Evolutionary conservation across 202 grass and related monocot species (phyloP).

Genomic region (Setaria viridis): DNA sequence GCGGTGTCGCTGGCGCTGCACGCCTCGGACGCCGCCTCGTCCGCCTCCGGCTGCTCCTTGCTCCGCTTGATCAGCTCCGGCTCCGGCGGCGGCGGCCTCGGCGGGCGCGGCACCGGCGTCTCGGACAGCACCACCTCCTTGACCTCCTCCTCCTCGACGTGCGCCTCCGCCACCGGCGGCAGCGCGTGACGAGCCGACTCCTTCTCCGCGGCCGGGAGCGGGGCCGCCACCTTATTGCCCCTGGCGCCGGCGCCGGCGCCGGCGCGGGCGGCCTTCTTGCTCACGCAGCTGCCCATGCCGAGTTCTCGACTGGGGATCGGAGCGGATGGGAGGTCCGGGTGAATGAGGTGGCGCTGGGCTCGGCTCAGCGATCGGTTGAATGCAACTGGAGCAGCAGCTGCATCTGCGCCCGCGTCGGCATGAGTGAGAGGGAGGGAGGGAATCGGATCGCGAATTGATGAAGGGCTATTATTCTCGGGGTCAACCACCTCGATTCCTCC

Average conservation of each 20-base stretch:
- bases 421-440: not conserved
- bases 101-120: slow-evolving; percentile 25
- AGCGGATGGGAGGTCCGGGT: slow-evolving; percentile 15
- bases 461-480: slow-evolving; percentile 38
- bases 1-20: slow-evolving; percentile 23
- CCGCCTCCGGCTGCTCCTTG: not conserved
- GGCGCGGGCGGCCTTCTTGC: slow-evolving; percentile 53
- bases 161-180: slow-evolving; percentile 32
- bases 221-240: not conserved
- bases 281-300: slow-evolving; percentile 63
- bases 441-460: slow-evolving; percentile 37
- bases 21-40: not conserved
- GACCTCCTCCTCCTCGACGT: slow-evolving; percentile 50
- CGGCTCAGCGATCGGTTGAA: slow-evolving; percentile 22
- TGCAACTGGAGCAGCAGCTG: not conserved
- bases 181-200: not conserved
- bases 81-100: not conserved
- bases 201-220: slow-evolving; percentile 37
- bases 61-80: slow-evolving; percentile 13
- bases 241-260: not conserved
- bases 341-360: slow-evolving; percentile 13
- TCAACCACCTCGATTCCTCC: slow-evolving; percentile 35
- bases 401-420: not conserved
- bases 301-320: not conserved
- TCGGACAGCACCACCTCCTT: slow-evolving; percentile 67